Base-by-base conservation (phyloP, 805 yeast genomes). In the Cyberlindnera mississippiensis region DNA sequence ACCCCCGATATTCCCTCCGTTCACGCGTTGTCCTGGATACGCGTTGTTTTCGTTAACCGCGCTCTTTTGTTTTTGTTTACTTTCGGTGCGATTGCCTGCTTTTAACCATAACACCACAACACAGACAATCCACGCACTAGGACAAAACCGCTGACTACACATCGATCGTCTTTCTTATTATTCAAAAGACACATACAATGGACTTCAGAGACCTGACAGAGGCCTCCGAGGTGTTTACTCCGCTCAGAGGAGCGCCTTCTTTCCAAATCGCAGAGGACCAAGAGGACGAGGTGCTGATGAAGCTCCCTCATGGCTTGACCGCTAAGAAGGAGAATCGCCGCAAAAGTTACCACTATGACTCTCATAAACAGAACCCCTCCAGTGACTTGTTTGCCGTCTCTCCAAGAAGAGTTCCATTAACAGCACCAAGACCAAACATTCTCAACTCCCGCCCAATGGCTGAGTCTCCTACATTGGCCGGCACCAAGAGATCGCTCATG, bases 261-360 rank as follows among this genome's bases (percentile, higher is more conserved):
- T 55, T 55, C 31, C 37, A 40, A 15, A 47, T 57, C 30, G 55
- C 53, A 6, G 43, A 51, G 32, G 45, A 44, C 18, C 41, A 38
- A 4, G 45, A 39, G 12, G 49, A 45, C 11, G 51, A 49, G 12
- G 44, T 38, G 9, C 15, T 57, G 18, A 55, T 54, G 18, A 65
- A 58, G 48, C 66, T 68, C 37, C 75, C 76, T 2, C 79, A 75
- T 51, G 80, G 80, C 0, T 53, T 75, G 28, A 54, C 60, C 9
- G 58, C 58, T 2, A 58, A 58, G 43, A 50, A 47, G 40, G 48
- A 44, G 35, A 53, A 51, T 33, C 62, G 62, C 41, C 62, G 62
- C 35, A 52, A 49, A 40, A 55, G 57, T 32, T 52, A 45, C 35
- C 55, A 51, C 34, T 40, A 45, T 18, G 46, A 31, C 17, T 12